Evolutionary conservation across 371 early-diverging fungal genomes (phyloP).

Genomic region (Mortierella polycephala): DNA sequence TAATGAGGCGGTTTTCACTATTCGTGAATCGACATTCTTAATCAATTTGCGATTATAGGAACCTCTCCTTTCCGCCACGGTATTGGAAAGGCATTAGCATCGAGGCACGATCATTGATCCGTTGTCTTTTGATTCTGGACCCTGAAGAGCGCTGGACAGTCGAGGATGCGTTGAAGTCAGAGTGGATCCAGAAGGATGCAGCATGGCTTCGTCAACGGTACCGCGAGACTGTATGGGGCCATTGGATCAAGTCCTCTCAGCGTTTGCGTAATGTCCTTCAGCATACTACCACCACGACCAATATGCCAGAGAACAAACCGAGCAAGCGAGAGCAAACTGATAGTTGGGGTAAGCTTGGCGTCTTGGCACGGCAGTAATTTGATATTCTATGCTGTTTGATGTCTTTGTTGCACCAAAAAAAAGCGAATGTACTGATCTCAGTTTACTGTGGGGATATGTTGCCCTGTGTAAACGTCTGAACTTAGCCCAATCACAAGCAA

Average conservation of each 20-base stretch:
- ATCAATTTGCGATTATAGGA: background rate
- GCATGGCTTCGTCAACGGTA: conserved; percentile 32
- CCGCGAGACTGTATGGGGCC: conserved; percentile 10
- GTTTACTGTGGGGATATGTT: no score
- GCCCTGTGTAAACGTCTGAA: no score
- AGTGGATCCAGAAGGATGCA: conserved; percentile 37
- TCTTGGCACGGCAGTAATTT: no score
- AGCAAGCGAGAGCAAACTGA: no score
- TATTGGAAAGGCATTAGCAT: conserved; percentile 50
- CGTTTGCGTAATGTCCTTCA: background rate
- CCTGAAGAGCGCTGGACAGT: conserved; percentile 39
- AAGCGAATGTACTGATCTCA: no score
- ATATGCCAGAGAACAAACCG: no score
- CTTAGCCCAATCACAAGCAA: no score
- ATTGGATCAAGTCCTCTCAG: conserved; percentile 22
- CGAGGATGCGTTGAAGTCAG: conserved; percentile 26
- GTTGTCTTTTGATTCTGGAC: conserved; percentile 16
- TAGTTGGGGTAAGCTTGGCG: no score
- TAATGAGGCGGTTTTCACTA: background rate
- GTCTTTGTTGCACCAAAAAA: no score
- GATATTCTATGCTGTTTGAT: no score
- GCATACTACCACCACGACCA: background rate
- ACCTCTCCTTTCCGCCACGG: conserved; percentile 2
- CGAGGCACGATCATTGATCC: conserved; percentile 35
- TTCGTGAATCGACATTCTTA: background rate